Conservation (phyloP, 1,139 yeast genomes). For the Protomyces pachydermus region DNA sequence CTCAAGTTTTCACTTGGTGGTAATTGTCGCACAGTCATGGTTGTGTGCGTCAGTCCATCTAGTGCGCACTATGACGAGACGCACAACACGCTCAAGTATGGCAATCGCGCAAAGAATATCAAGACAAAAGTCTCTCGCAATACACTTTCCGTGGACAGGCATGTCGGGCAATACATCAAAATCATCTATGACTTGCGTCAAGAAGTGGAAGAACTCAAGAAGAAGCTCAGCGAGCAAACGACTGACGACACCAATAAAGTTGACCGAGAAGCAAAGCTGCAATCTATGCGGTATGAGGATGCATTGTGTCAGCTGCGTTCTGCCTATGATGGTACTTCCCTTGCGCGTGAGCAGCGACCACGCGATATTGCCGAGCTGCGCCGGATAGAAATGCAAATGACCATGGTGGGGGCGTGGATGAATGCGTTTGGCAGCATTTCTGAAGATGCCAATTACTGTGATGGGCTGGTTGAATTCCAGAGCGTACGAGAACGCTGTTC, state of each 20-base stretch:
- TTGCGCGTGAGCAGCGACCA: conserved; percentile 10
- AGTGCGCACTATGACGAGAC: conserved; percentile 76
- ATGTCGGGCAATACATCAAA: conserved; percentile 79
- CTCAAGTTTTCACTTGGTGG: conserved; percentile 92
- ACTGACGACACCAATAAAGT: conserved; percentile 9
- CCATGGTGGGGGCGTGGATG: conserved; percentile 12
- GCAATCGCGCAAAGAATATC: conserved; percentile 88
- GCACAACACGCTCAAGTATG: conserved; percentile 79
- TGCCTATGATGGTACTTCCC: conserved; percentile 10
- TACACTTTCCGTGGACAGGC: conserved; percentile 71
- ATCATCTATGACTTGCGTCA: conserved; percentile 78
- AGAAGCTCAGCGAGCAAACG: conserved; percentile 35
- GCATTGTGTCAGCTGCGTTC: conserved; percentile 12
- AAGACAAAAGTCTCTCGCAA: conserved; percentile 75
- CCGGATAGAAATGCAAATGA: conserved; percentile 1
- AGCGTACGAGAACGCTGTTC: conserved; percentile 3
- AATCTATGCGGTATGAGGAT: conserved; percentile 14
- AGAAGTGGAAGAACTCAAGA: conserved; percentile 66
- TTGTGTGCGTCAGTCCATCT: conserved; percentile 64
- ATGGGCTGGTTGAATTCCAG: conserved; percentile 10
- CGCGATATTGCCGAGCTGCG: conserved; percentile 10
- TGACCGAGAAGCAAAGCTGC: conserved; percentile 16
- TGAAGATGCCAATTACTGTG: conserved; percentile 7
- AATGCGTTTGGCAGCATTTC: conserved; percentile 7
- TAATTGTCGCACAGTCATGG: conserved; percentile 74